These are phyloP conservation scores for Diversispora epigaea DNA, from an alignment of 192 early-diverging fungal genomes.

Conservation along the genomic window DNA sequence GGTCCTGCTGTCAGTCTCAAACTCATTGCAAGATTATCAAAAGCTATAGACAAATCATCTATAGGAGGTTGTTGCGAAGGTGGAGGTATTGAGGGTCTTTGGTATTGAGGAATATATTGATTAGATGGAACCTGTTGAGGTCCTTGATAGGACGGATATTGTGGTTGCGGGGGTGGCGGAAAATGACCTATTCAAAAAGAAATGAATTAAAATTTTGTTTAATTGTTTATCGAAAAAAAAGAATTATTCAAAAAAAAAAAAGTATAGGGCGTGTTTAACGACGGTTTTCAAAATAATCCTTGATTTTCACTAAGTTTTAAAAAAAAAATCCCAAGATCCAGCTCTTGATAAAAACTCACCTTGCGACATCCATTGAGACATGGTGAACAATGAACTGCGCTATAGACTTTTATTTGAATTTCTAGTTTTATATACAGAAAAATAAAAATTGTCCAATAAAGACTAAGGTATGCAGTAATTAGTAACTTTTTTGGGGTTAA, in stretches of 20 bases:
- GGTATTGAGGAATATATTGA: slow-evolving; percentile 30
- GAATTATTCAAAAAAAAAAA: neutral
- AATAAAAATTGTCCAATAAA: too few relatives aligned
- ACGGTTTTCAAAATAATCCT: neutral
- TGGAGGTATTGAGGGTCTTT: slow-evolving; percentile 11
- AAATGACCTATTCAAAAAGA: slow-evolving; percentile 25
- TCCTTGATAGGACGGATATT: slow-evolving; percentile 20
- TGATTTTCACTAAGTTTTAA: neutral
- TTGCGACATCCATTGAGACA: slow-evolving; percentile 33
- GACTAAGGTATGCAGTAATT: too few relatives aligned
- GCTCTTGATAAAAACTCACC: slow-evolving; percentile 5
- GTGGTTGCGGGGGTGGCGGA: slow-evolving; percentile 11
- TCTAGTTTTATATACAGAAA: too few relatives aligned
- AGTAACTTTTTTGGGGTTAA: too few relatives aligned
- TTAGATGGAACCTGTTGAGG: slow-evolving; percentile 23
- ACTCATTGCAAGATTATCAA: slow-evolving; percentile 25
- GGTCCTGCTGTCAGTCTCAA: slow-evolving; percentile 31
- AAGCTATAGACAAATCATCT: slow-evolving; percentile 20
- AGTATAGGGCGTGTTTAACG: too few relatives aligned
- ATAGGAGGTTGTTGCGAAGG: neutral
- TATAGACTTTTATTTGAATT: too few relatives aligned
- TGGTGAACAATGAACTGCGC: neutral
- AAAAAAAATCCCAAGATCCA: neutral
- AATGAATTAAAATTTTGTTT: neutral
- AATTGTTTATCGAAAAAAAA: neutral